These are phyloP conservation scores for Leptographium wingfieldii DNA, from an alignment of 2,329 filamentous ascomycete genomes.

Conservation along the genomic window DNA sequence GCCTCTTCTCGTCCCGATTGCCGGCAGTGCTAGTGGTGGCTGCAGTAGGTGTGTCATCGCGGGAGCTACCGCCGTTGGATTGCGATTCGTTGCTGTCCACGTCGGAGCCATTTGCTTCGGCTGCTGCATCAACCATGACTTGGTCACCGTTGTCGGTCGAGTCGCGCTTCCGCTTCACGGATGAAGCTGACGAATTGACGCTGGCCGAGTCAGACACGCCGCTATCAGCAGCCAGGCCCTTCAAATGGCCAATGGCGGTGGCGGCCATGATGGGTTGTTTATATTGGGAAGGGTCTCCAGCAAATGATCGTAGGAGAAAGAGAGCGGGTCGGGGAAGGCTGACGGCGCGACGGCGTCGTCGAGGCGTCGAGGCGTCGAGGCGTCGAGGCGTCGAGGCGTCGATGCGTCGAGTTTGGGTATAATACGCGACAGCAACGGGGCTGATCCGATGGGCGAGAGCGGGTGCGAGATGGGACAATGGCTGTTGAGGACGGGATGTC, in stretches of 20 bases:
- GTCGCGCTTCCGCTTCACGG: constrained; percentile 47
- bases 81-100: background rate
- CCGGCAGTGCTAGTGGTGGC: constrained; percentile 11
- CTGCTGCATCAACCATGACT: constrained; percentile 6
- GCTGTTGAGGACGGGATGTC: background rate
- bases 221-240: constrained; percentile 17
- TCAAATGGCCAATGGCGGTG: constrained; percentile 17
- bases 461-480: background rate
- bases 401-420: no score
- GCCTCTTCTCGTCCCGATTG: constrained; percentile 19
- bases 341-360: background rate
- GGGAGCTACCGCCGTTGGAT: constrained; percentile 16
- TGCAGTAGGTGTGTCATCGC: constrained; percentile 15
- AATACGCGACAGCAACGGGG: background rate
- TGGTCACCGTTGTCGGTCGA: constrained; percentile 24
- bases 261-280: constrained; percentile 17
- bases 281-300: background rate
- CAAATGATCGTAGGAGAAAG: background rate
- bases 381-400: background rate
- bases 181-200: constrained; percentile 15
- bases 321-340: background rate
- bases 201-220: constrained; percentile 16
- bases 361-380: background rate
- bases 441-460: background rate
- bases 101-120: background rate